Evolutionary conservation across 2,329 filamentous ascomycete genomes (phyloP).

Genomic region (Akanthomyces dipterigenus): DNA sequence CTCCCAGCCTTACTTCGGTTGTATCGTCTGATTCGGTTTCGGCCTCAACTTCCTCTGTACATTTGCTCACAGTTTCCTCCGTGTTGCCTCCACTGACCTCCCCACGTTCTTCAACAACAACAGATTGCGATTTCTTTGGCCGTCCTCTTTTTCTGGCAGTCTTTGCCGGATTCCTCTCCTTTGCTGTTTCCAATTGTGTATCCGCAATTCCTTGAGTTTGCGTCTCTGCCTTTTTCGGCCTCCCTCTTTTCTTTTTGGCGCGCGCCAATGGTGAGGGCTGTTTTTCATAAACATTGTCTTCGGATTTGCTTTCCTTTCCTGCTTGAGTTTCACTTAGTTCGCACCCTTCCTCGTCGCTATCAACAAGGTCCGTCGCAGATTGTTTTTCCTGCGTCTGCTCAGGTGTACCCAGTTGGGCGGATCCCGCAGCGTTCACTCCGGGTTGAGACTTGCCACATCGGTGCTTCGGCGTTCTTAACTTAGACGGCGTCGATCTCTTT

Average conservation of each 20-base stretch:
- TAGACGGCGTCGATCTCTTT: background rate
- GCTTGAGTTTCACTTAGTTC: background rate
- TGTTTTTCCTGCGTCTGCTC: background rate
- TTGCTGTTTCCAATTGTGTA: constrained; percentile 15
- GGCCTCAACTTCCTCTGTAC: background rate
- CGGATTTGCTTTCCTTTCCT: background rate
- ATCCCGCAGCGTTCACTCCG: background rate
- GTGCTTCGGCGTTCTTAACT: background rate
- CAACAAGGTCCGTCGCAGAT: background rate
- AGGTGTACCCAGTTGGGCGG: background rate
- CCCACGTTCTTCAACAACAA: background rate
- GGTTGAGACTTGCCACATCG: background rate
- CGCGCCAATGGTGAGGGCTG: background rate
- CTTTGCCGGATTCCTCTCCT: background rate
- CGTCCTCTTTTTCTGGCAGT: constrained; percentile 33
- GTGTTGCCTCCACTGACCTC: background rate
- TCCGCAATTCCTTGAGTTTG: constrained; percentile 13
- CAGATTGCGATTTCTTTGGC: constrained; percentile 31
- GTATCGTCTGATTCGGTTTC: background rate
- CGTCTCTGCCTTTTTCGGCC: constrained; percentile 13
- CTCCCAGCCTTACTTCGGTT: background rate
- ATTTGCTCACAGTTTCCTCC: background rate
- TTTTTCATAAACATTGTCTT: background rate
- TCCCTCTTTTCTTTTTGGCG: constrained; percentile 15
- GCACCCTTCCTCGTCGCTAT: background rate